A percentile compares a stretch with the other conserved stretches of the same genome.
Conservation (phyloP, 495 filamentous ascomycete species). For the Penicillium dipodomyicola region DNA sequence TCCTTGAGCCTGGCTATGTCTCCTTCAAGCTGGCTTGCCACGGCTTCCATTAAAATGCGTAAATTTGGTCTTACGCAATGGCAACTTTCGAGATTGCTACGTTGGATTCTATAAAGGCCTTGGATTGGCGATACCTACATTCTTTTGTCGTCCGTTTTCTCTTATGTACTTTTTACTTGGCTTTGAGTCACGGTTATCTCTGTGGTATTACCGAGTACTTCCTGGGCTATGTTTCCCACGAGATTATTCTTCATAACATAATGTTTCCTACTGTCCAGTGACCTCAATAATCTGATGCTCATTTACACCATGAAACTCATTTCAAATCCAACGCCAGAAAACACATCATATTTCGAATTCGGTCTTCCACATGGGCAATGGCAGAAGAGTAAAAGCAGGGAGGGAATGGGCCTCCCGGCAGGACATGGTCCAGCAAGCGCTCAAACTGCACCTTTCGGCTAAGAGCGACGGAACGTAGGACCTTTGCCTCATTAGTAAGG, state of each 20-base stretch:
- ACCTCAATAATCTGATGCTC: too few relatives aligned
- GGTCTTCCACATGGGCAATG: not conserved
- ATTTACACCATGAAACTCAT: too few relatives aligned
- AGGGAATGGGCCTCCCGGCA: not conserved
- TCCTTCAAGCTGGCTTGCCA: constrained; percentile 25
- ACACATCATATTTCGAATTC: too few relatives aligned
- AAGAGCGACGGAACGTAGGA: not conserved
- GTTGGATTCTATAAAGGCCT: not conserved
- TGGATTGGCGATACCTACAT: constrained; percentile 5
- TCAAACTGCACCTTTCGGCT: not conserved
- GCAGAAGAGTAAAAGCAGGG: not conserved
- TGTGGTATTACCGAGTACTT: not conserved
- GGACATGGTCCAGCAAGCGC: not conserved
- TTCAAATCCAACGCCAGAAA: too few relatives aligned
- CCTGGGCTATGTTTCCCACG: not conserved
- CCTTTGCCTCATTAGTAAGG: not conserved
- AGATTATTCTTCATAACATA: not conserved
- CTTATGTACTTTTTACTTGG: not conserved
- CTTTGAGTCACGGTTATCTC: not conserved
- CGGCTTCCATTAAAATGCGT: constrained; percentile 7
- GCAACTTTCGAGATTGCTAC: not conserved
- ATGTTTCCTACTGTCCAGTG: not conserved
- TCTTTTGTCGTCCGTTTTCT: constrained; percentile 1
- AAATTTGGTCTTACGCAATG: not conserved
- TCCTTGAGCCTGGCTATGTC: constrained; percentile 23